Percentiles rank a stretch among this genome's conserved stretches.
phyloP scores from a whole-genome alignment of 495 filamentous ascomycete species.

The Zalerion maritima region DNA sequence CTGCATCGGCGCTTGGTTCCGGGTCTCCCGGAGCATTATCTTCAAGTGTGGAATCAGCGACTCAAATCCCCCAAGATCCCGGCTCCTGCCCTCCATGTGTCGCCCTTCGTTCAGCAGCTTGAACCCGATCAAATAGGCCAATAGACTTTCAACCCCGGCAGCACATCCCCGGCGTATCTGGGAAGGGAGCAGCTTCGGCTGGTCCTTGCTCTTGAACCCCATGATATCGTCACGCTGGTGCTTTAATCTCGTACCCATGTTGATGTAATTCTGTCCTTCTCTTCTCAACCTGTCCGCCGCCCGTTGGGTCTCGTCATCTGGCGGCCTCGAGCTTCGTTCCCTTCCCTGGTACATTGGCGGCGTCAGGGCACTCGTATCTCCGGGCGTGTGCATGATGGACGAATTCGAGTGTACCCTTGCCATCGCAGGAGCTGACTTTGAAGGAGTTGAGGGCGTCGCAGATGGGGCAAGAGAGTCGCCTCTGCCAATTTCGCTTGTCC shows the following conservation, averaged over 20 bases:
- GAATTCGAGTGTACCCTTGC: constrained; percentile 31
- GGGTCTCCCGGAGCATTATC: constrained; percentile 9
- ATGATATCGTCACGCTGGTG: constrained; percentile 28
- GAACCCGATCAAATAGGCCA: constrained; percentile 14
- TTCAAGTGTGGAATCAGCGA: constrained; percentile 7
- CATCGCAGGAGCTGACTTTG: constrained; percentile 30
- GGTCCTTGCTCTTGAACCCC: constrained; percentile 10
- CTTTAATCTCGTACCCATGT: constrained; percentile 26
- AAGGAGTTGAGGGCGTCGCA: constrained; percentile 24
- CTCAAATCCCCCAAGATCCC: too few species aligned
- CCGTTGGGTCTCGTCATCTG: constrained; percentile 8
- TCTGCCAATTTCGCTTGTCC: constrained; percentile 16
- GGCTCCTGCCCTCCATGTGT: constrained; percentile 14
- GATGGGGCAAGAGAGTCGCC: constrained; percentile 10
- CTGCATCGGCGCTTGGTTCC: constrained; percentile 10
- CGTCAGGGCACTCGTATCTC: constrained; percentile 20
- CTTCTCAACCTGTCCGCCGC: constrained; percentile 11
- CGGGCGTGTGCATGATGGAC: constrained; percentile 27
- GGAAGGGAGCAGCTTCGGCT: constrained; percentile 12
- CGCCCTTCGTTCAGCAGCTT: constrained; percentile 14
- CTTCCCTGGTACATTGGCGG: constrained; percentile 16
- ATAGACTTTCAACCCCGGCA: constrained; percentile 14
- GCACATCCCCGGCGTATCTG: constrained; percentile 12
- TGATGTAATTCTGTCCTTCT: constrained; percentile 13
- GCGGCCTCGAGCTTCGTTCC: constrained; percentile 17